Evolutionary conservation across 2,329 filamentous ascomycete species (phyloP), one percentile per base, ranked within the genome.

Genomic region (Clonostachys chloroleuca): DNA sequence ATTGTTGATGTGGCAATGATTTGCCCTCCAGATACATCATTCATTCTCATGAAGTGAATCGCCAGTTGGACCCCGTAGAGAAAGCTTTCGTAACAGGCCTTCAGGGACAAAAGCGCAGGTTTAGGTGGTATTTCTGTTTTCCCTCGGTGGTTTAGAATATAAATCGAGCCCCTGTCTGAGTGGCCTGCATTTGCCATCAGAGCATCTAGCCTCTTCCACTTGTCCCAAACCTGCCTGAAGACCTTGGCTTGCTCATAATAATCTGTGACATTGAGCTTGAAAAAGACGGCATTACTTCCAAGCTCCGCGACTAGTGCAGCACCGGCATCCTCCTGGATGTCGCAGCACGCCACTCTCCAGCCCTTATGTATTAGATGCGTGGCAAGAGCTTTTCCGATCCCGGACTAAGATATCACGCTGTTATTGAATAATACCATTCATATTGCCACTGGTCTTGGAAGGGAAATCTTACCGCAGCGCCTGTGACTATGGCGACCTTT

Each of bases 11-110:
- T 76, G 2, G 66, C 63, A 12, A 75, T 58, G 45, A 77, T 72
- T 46, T 60, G 66, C 1, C 72, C 73, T 3, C 69, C 70, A 1
- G 65, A 65, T 0, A 55, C 56, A 3, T 59, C 53, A 47, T 77
- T 78, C 49, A 75, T 67, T 13, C 74, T 65, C 75, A 78, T 78
- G 55, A 76, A 79, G 52, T 79, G 73, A 9, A 69, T 72, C 2
- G 76, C 72, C 8, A 78, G 60, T 46, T 69, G 66, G 2, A 67
- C 70, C 5, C 74, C 73, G 47, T 77, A 77, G 0, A 78, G 56
- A 2, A 79, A 66, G 5, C 71, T 71, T 55, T 78, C 77, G 59
- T 71, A 73, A 54, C 73, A 66, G 16, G 75, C 58, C 51, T 79
- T 73, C 2, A 73, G 76, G 46, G 67, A 69, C 0, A 54, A 45